Conservation (phyloP, 202 grass and related monocot genomes). For the Dendrocalamus latiflorus region DNA sequence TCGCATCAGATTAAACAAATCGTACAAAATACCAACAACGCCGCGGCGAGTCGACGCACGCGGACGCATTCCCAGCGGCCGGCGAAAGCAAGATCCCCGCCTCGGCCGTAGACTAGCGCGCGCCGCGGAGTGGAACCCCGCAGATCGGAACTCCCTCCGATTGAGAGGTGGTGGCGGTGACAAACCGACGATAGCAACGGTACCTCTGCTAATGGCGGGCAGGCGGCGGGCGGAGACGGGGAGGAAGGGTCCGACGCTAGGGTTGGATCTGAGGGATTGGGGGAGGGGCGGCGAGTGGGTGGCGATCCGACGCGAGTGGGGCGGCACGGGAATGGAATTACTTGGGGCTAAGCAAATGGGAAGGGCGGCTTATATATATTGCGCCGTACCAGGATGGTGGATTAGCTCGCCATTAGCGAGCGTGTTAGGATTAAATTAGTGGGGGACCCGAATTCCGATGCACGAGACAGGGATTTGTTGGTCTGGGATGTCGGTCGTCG, state of each 20-base stretch:
- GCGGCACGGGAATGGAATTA: background rate
- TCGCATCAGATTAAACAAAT: background rate
- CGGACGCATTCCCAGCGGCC: background rate
- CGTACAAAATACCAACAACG: background rate
- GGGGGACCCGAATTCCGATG: constrained; percentile 11
- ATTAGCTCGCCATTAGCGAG: constrained; percentile 19
- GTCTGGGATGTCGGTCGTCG: constrained; percentile 41
- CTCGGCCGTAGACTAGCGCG: background rate
- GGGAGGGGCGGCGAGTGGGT: constrained; percentile 30
- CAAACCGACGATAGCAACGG: background rate
- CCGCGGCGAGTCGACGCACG: background rate
- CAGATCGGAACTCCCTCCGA: background rate
- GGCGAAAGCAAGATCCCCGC: background rate
- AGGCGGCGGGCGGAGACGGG: background rate
- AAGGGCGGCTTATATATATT: background rate
- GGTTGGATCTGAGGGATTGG: constrained; percentile 33
- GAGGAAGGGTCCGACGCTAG: constrained; percentile 19
- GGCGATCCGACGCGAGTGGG: constrained; percentile 56
- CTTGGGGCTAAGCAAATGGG: background rate
- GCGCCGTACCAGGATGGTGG: background rate
- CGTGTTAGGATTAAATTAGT: constrained; percentile 4
- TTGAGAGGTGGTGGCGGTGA: background rate
- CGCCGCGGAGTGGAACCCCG: background rate
- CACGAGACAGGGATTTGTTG: background rate
- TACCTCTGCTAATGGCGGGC: constrained; percentile 28